Percentiles rank a stretch among this genome's conserved stretches.
Evolutionary conservation across 306 rosid species (phyloP).

Genomic region (Cajanus cajan): DNA sequence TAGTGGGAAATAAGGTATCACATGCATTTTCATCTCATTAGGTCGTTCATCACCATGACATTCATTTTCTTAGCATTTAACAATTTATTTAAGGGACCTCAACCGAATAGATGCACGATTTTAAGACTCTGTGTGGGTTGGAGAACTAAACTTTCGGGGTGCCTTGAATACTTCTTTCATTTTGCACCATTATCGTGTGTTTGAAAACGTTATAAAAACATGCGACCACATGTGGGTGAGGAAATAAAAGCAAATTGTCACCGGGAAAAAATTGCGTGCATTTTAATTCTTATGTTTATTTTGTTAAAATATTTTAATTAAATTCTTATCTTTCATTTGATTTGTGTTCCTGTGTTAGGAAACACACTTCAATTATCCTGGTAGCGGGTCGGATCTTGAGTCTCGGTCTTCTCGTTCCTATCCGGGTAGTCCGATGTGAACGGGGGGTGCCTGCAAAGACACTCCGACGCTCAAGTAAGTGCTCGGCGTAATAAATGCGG

Average conservation of each 20-base stretch:
- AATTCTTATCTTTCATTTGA: neutral
- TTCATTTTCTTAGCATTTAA: neutral
- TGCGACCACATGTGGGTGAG: neutral
- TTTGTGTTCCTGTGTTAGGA: too few species aligned
- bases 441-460: too few species aligned
- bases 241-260: neutral
- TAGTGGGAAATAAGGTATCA: constrained; percentile 15
- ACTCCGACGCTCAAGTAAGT: too few species aligned
- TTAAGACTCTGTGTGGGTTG: neutral
- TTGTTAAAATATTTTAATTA: too few species aligned
- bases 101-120: neutral
- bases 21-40: neutral
- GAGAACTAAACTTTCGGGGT: neutral
- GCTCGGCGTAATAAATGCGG: too few species aligned
- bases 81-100: neutral
- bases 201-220: neutral
- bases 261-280: neutral
- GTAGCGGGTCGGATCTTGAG: too few species aligned
- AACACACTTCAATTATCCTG: too few species aligned
- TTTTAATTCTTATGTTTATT: too few species aligned
- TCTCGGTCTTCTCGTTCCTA: too few species aligned
- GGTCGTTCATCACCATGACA: neutral
- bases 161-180: neutral
- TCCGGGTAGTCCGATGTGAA: too few species aligned
- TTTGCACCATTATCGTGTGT: neutral